phyloP scores from a whole-genome alignment of 441 rosid species.

The Adansonia madagascariensis region DNA sequence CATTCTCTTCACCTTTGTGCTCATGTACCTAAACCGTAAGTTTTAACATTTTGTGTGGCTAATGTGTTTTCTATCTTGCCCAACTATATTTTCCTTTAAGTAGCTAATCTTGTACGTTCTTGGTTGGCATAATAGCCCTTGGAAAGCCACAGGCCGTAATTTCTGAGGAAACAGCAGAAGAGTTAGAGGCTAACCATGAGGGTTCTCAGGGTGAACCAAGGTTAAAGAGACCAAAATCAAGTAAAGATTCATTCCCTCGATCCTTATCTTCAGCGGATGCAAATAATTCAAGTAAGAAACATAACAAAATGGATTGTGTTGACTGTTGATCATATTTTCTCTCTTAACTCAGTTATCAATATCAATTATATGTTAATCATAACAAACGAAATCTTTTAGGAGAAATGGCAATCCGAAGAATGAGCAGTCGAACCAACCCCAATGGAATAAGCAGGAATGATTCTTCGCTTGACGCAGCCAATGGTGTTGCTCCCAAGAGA shows the following conservation, averaged over 20 bases:
- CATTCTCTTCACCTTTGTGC: slow-evolving; percentile 63
- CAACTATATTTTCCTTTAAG: slow-evolving; percentile 20
- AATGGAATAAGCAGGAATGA: slow-evolving; percentile 39
- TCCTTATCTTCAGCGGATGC: slow-evolving; percentile 47
- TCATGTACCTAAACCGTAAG: slow-evolving; percentile 81
- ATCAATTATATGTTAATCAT: slow-evolving; percentile 9
- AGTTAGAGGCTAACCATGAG: slow-evolving; percentile 32
- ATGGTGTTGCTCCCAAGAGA: slow-evolving; percentile 54
- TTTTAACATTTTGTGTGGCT: slow-evolving; percentile 11
- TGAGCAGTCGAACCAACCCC: slow-evolving; percentile 42
- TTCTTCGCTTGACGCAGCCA: slow-evolving; percentile 36
- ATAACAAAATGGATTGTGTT: not conserved
- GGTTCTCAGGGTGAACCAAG: slow-evolving; percentile 36
- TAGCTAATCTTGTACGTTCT: slow-evolving; percentile 17
- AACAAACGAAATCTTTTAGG: slow-evolving; percentile 40
- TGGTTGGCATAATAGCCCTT: slow-evolving; percentile 47
- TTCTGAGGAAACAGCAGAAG: slow-evolving; percentile 61
- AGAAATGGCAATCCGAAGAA: slow-evolving; percentile 54
- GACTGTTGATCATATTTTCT: not conserved
- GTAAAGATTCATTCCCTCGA: slow-evolving; percentile 32
- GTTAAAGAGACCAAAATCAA: slow-evolving; percentile 34
- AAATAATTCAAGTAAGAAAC: slow-evolving; percentile 51
- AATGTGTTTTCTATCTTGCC: not conserved
- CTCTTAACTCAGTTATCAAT: not conserved
- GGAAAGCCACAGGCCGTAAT: slow-evolving; percentile 74